These are phyloP conservation scores for Annulohypoxylon bovei DNA, from an alignment of 495 filamentous ascomycete species.

Conservation along the genomic window DNA sequence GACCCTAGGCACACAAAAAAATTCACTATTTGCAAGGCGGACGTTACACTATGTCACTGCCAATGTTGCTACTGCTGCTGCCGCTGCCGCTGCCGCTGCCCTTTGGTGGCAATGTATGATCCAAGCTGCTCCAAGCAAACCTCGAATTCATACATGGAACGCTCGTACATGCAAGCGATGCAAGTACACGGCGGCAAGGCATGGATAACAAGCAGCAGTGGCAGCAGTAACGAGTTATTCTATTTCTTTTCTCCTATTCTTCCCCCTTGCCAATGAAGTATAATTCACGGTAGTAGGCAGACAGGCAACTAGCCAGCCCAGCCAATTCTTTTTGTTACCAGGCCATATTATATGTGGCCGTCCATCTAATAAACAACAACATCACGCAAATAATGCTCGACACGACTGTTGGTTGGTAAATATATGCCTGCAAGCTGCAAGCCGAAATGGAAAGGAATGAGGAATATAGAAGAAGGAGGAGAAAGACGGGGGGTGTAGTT, in stretches of 20 bases:
- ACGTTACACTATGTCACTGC: constrained; percentile 27
- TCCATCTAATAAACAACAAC: constrained; percentile 20
- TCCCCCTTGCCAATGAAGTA: background rate
- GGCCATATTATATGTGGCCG: constrained; percentile 22
- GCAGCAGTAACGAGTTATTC: background rate
- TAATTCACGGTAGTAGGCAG: background rate
- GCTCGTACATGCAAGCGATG: constrained; percentile 3
- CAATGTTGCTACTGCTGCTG: constrained; percentile 12
- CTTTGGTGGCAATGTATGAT: constrained; percentile 26
- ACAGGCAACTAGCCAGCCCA: background rate
- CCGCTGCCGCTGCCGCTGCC: constrained; percentile 13
- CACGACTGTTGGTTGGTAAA: constrained; percentile 16
- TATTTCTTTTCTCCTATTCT: background rate
- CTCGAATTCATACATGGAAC: background rate
- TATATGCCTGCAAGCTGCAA: constrained; percentile 12
- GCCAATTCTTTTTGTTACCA: constrained; percentile 8
- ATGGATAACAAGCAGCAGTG: background rate
- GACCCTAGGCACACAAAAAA: constrained; percentile 5
- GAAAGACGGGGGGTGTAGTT: constrained; percentile 1
- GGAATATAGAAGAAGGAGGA: background rate
- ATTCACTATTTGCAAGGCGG: constrained; percentile 13
- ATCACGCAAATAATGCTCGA: constrained; percentile 6
- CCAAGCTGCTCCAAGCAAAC: constrained; percentile 28
- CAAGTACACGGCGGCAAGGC: background rate
- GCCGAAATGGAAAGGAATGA: constrained; percentile 6